These are phyloP conservation scores for Saturnispora dispora DNA, from an alignment of 805 yeast species.

Conservation along the genomic window DNA sequence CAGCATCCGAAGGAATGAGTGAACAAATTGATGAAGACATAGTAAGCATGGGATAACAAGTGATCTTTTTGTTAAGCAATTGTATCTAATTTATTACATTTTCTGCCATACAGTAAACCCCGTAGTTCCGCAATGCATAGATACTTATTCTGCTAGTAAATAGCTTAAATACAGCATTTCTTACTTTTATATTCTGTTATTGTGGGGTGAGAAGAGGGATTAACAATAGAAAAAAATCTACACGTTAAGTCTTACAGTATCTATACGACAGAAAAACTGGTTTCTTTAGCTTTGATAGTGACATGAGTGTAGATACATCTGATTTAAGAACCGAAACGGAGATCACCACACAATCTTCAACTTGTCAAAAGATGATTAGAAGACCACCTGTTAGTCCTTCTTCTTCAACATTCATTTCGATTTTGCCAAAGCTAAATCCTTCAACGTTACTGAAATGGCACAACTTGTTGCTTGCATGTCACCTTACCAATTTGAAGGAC, in stretches of 20 bases:
- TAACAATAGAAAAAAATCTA: neutral
- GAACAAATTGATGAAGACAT: neutral
- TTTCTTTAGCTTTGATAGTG: neutral
- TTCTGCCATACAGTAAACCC: too few relatives aligned
- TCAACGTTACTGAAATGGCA: conserved; percentile 20
- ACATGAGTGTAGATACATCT: neutral
- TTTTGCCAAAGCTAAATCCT: conserved; percentile 17
- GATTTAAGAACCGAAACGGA: neutral
- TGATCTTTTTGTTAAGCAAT: neutral
- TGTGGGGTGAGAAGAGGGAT: too few relatives aligned
- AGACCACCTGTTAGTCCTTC: conserved; percentile 1
- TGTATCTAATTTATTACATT: neutral
- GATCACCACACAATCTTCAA: neutral
- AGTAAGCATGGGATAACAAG: neutral
- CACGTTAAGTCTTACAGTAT: neutral
- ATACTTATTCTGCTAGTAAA: neutral
- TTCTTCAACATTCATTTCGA: conserved; percentile 1
- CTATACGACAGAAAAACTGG: neutral
- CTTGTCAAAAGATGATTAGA: neutral
- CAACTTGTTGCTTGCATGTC: conserved; percentile 9
- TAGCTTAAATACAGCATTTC: neutral
- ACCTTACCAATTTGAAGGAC: conserved; percentile 1
- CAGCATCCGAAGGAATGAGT: neutral
- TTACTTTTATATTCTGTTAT: neutral
- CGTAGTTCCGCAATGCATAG: neutral